Conservation (phyloP, 2,329 filamentous ascomycete genomes). For the Colletotrichum sp. region DNA sequence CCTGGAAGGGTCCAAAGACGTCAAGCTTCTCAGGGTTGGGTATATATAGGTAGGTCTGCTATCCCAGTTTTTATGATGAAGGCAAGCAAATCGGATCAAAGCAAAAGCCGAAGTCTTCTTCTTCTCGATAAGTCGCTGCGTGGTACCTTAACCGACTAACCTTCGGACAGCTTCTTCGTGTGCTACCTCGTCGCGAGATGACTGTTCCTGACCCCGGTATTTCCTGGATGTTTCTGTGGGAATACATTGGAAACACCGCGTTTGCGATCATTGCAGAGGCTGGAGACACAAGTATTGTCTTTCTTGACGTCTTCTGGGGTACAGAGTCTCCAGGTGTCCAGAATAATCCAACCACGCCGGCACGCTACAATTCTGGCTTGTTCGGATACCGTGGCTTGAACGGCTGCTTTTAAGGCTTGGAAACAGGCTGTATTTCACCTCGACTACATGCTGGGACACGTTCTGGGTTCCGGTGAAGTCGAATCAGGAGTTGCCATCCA, state of each 20-base stretch:
- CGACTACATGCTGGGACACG: background rate
- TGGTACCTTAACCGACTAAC: accelerated
- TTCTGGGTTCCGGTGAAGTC: background rate
- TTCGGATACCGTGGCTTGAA: accelerated
- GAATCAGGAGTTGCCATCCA: background rate
- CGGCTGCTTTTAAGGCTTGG: accelerated
- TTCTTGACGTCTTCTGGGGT: background rate
- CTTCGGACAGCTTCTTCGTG: accelerated
- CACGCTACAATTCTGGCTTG: background rate
- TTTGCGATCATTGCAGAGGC: background rate
- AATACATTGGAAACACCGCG: background rate
- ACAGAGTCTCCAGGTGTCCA: background rate
- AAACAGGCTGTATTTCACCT: background rate
- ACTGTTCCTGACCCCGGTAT: accelerated
- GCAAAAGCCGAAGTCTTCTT: accelerated
- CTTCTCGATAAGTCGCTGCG: background rate
- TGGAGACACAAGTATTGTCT: accelerated
- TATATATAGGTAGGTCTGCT: background rate
- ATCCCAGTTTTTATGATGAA: background rate
- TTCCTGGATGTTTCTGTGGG: accelerated
- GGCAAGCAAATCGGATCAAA: background rate
- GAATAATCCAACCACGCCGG: too few relatives aligned
- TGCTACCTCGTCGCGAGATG: background rate
- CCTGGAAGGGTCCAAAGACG: background rate
- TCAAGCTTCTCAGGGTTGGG: too few relatives aligned